These are phyloP conservation scores for Collybia sordida DNA, from an alignment of 768 basidiomycete genomes.

Conservation along the genomic window DNA sequence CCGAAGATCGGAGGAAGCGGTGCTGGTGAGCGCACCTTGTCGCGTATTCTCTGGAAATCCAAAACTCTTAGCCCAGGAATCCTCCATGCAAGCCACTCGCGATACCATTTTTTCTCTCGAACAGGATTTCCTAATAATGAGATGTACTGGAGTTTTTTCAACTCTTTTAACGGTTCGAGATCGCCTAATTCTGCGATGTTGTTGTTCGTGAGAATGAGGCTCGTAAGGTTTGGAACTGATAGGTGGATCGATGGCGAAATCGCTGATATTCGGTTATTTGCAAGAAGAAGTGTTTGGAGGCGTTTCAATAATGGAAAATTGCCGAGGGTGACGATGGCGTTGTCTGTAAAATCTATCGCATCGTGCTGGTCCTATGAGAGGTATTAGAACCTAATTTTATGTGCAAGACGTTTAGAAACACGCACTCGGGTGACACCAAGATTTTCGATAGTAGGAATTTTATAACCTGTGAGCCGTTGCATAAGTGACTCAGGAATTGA, in stretches of 20 bases:
- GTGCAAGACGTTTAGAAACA: slow-evolving; percentile 17
- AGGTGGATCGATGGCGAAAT: slow-evolving; percentile 82
- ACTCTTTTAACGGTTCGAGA: slow-evolving; percentile 78
- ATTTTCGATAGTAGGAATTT: slow-evolving; percentile 85
- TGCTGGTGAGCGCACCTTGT: slow-evolving; percentile 74
- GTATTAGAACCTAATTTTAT: slow-evolving; percentile 12
- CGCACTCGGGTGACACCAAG: slow-evolving; percentile 86
- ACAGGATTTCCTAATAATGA: slow-evolving; percentile 83
- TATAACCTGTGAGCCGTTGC: slow-evolving; percentile 10
- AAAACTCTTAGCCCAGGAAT: slow-evolving; percentile 86
- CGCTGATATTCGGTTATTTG: slow-evolving; percentile 85
- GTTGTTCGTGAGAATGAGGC: slow-evolving; percentile 84
- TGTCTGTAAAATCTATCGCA: slow-evolving; percentile 92
- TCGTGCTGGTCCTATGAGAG: slow-evolving; percentile 81
- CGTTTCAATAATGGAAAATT: slow-evolving; percentile 88
- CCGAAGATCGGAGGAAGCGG: slow-evolving; percentile 25
- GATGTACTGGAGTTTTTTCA: slow-evolving; percentile 72
- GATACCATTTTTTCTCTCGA: slow-evolving; percentile 91
- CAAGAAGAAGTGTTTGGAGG: slow-evolving; percentile 78
- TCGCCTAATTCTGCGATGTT: slow-evolving; percentile 79
- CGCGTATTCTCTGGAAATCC: slow-evolving; percentile 93
- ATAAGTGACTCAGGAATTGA: slow-evolving; percentile 14
- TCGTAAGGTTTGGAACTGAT: slow-evolving; percentile 81
- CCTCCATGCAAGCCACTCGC: slow-evolving; percentile 93
- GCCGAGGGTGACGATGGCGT: slow-evolving; percentile 76